Conservation (phyloP, 805 yeast species). For the Schwanniomyces vanrijiae region DNA sequence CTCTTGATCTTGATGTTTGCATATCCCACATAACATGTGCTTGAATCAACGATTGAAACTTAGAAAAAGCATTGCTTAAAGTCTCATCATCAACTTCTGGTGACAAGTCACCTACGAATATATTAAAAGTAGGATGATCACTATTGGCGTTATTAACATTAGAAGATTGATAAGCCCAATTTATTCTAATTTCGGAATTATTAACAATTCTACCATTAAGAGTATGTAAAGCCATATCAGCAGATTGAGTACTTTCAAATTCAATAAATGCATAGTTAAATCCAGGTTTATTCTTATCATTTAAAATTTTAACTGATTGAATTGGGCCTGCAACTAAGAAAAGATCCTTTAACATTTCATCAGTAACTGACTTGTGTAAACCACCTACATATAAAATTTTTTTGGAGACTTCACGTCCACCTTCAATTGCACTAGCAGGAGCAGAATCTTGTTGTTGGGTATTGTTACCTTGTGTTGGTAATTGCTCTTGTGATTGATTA, state of each 20-base stretch:
- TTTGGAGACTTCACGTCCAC: slow-evolving; percentile 78
- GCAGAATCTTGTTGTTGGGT: slow-evolving; percentile 12
- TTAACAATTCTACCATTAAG: slow-evolving; percentile 60
- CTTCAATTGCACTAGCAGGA: slow-evolving; percentile 73
- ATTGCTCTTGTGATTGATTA: neutral
- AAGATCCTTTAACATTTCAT: slow-evolving; percentile 58
- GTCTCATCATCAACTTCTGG: slow-evolving; percentile 80
- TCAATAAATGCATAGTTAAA: slow-evolving; percentile 85
- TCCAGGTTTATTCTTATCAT: slow-evolving; percentile 72
- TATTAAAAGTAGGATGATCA: slow-evolving; percentile 58
- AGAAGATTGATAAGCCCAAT: slow-evolving; percentile 85
- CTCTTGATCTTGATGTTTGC: slow-evolving; percentile 90
- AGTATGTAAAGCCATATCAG: slow-evolving; percentile 59
- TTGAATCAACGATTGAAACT: slow-evolving; percentile 62
- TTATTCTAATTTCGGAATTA: slow-evolving; percentile 58
- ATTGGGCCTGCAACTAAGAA: slow-evolving; percentile 64
- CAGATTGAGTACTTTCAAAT: slow-evolving; percentile 56
- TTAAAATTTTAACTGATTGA: slow-evolving; percentile 64
- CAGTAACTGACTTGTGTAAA: slow-evolving; percentile 62
- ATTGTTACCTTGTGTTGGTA: neutral
- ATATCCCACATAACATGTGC: slow-evolving; percentile 98
- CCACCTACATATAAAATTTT: slow-evolving; percentile 78
- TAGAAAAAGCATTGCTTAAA: slow-evolving; percentile 54
- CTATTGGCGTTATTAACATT: slow-evolving; percentile 45
- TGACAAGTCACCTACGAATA: slow-evolving; percentile 85